Percentiles rank a stretch among this genome's conserved stretches.
phyloP scores from a whole-genome alignment of 1,284 basidiomycete species.

The Pyrrhoderma noxium region DNA sequence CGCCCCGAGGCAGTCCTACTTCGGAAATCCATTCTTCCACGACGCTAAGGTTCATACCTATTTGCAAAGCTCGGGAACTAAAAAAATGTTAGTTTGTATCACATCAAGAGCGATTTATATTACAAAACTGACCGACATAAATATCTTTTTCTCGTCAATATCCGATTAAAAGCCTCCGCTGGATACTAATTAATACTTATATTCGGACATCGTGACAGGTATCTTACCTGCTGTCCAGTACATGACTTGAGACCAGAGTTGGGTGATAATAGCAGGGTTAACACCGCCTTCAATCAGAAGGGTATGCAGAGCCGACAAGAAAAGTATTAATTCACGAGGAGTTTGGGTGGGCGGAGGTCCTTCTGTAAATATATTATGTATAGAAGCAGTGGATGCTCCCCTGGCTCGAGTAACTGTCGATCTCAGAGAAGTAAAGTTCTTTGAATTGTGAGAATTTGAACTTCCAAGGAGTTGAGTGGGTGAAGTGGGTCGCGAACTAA shows the following conservation, averaged over 20 bases:
- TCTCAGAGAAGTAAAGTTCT: slow-evolving; percentile 55
- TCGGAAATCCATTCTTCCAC: slow-evolving; percentile 90
- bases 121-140: slow-evolving; percentile 64
- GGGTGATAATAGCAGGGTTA: slow-evolving; percentile 84
- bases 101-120: slow-evolving; percentile 5
- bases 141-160: slow-evolving; percentile 88
- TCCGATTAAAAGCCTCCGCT: slow-evolving; percentile 94
- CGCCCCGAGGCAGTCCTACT: slow-evolving; percentile 73
- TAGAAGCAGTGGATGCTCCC: slow-evolving; percentile 36
- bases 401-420: slow-evolving; percentile 51
- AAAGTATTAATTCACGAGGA: slow-evolving; percentile 66
- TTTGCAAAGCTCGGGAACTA: slow-evolving; percentile 82
- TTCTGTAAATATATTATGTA: slow-evolving; percentile 48
- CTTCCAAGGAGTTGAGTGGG: slow-evolving; percentile 32
- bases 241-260: slow-evolving; percentile 92
- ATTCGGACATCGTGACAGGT: slow-evolving; percentile 1
- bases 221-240: slow-evolving; percentile 81
- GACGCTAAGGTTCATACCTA: slow-evolving; percentile 79
- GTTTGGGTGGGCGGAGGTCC: slow-evolving; percentile 36
- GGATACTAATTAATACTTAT: slow-evolving; percentile 27
- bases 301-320: slow-evolving; percentile 85
- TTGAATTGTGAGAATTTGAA: slow-evolving; percentile 38
- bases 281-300: slow-evolving; percentile 84
- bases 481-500: slow-evolving; percentile 36
- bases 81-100: neutral